Evolutionary conservation across 768 basidiomycete species (phyloP).

Genomic region (Russula foetens): DNA sequence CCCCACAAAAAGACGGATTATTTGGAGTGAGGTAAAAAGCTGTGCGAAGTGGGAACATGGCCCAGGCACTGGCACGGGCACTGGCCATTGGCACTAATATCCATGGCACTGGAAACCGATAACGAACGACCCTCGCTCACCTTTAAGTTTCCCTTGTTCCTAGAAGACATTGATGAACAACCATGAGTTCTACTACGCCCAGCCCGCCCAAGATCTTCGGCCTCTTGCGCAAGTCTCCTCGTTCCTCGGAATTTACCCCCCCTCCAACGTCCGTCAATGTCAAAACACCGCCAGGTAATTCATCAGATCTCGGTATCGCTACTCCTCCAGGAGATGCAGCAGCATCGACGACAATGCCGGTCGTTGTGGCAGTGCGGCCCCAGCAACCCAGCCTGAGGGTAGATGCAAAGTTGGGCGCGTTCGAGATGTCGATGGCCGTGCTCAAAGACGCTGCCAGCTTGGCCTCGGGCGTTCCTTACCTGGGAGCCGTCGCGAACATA

Average conservation of each 20-base stretch:
- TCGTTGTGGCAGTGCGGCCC: no score
- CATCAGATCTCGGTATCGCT: no score
- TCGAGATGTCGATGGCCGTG: conserved; percentile 3
- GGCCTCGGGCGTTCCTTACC: conserved; percentile 2
- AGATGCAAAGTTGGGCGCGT: neutral
- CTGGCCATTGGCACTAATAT: no score
- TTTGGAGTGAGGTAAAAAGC: no score
- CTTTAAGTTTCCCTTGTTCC: no score
- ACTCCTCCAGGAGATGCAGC: no score
- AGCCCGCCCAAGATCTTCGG: neutral
- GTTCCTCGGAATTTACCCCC: neutral
- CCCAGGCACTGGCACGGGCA: neutral
- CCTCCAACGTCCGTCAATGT: no score
- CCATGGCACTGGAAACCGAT: no score
- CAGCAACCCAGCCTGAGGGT: neutral
- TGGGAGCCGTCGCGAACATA: conserved; percentile 5
- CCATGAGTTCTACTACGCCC: neutral
- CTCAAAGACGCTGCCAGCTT: conserved; percentile 5
- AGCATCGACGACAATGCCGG: no score
- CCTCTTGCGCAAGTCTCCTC: neutral
- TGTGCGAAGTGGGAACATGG: no score
- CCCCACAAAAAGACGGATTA: neutral
- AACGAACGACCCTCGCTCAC: no score
- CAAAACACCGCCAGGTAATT: neutral
- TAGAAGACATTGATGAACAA: neutral